Conservation (phyloP, 192 early-diverging fungal species). For the Coemansia sp. region DNA sequence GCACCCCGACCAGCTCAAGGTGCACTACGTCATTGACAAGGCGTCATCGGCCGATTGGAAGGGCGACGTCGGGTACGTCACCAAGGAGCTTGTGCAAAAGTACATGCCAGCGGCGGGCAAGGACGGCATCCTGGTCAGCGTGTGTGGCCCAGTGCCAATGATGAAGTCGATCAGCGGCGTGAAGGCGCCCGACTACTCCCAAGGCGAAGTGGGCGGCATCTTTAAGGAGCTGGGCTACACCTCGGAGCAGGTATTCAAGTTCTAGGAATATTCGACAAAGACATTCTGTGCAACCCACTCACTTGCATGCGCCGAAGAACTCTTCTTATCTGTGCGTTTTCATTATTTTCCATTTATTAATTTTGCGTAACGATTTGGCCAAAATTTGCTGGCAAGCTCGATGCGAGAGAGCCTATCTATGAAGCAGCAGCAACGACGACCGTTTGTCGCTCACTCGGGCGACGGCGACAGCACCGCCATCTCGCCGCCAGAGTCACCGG, state of each 20-base stretch:
- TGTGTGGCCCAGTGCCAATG: constrained; percentile 76
- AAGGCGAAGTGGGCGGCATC: constrained; percentile 84
- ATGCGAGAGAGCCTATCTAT: constrained; percentile 40
- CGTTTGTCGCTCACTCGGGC: background rate
- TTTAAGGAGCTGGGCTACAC: constrained; percentile 80
- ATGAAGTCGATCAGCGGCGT: constrained; percentile 71
- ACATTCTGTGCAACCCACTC: too few relatives aligned
- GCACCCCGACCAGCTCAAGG: constrained; percentile 65
- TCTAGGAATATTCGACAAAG: constrained; percentile 56
- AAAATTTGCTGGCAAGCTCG: background rate
- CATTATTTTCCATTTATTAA: background rate
- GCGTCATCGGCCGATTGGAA: constrained; percentile 64
- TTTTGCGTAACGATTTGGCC: too few relatives aligned
- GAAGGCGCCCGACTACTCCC: constrained; percentile 81
- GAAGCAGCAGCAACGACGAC: constrained; percentile 21
- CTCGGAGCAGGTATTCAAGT: constrained; percentile 80
- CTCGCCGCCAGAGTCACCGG: background rate
- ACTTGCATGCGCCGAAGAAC: too few relatives aligned
- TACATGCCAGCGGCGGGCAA: constrained; percentile 63
- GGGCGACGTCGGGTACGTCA: constrained; percentile 76
- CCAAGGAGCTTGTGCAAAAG: constrained; percentile 68
- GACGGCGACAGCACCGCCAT: background rate
- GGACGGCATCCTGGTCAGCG: constrained; percentile 61
- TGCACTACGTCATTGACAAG: constrained; percentile 72
- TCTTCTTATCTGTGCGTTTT: too few relatives aligned